A percentile compares a stretch with the other conserved stretches of the same genome.
Evolutionary conservation across 192 early-diverging fungal species (phyloP).

Genomic region (Rhizophagus prolifer): DNA sequence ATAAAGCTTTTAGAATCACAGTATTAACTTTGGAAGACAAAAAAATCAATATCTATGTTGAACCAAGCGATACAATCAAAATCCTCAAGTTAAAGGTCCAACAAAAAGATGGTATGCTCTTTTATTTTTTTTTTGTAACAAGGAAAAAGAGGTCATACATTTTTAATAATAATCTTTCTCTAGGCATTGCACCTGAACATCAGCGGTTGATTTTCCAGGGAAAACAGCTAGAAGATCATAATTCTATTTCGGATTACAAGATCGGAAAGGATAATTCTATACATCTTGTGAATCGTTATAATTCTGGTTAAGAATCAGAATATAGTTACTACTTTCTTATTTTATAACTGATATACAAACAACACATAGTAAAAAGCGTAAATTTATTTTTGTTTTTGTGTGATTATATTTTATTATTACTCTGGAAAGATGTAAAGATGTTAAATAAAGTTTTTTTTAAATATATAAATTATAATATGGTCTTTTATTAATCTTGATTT

Average conservation of each 20-base stretch:
- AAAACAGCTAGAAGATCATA: constrained; percentile 13
- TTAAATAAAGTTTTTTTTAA: too few relatives aligned
- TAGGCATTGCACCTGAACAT: neutral
- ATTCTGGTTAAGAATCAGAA: neutral
- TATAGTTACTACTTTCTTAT: too few relatives aligned
- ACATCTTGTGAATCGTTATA: neutral
- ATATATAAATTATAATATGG: too few relatives aligned
- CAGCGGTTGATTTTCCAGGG: constrained; percentile 17
- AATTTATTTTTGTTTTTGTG: too few relatives aligned
- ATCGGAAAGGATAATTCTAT: neutral
- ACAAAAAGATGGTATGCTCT: neutral
- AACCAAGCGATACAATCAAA: constrained; percentile 2
- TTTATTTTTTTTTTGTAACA: neutral
- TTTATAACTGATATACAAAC: too few relatives aligned
- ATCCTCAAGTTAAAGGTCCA: constrained; percentile 7
- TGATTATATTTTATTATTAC: too few relatives aligned
- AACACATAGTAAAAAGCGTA: too few relatives aligned
- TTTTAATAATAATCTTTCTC: constrained; percentile 1
- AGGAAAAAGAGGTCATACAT: constrained; percentile 8
- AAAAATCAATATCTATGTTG: constrained; percentile 6
- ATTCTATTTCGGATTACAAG: constrained; percentile 5
- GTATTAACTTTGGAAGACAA: neutral
- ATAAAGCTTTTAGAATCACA: constrained; percentile 6
- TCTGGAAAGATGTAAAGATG: too few relatives aligned
- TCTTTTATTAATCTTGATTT: too few relatives aligned